Evolutionary conservation across 805 yeast genomes (phyloP).

Genomic region (Zygoascus biomembranicola): DNA sequence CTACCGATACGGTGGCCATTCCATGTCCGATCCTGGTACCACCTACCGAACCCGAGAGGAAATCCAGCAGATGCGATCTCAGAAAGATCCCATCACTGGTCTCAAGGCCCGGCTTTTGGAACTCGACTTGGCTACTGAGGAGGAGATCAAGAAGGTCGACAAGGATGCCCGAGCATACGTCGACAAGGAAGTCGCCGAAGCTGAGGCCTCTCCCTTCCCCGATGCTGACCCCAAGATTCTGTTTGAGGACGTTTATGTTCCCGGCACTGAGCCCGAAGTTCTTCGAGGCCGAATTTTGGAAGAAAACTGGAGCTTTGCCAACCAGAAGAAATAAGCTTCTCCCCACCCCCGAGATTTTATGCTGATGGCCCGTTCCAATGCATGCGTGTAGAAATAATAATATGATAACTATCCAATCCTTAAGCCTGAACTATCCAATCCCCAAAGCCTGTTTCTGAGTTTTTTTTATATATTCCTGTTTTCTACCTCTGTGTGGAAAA

Average conservation of each 20-base stretch:
- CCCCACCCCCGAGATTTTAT: too few relatives aligned
- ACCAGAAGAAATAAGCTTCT: constrained; percentile 9
- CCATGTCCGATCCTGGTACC: constrained; percentile 99
- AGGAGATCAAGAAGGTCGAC: constrained; percentile 88
- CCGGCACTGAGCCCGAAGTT: constrained; percentile 85
- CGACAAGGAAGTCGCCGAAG: constrained; percentile 87
- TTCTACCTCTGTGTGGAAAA: too few relatives aligned
- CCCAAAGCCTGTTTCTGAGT: too few relatives aligned
- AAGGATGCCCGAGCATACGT: constrained; percentile 94
- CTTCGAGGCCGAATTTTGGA: constrained; percentile 96
- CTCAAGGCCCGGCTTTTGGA: constrained; percentile 81
- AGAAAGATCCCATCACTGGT: constrained; percentile 96
- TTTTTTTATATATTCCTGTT: too few relatives aligned
- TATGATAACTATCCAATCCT: too few relatives aligned
- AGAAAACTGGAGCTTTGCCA: constrained; percentile 78
- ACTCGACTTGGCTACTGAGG: constrained; percentile 81
- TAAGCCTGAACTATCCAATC: too few relatives aligned
- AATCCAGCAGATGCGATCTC: constrained; percentile 98
- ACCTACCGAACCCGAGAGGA: constrained; percentile 99
- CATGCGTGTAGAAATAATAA: too few relatives aligned
- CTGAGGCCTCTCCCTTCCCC: constrained; percentile 91
- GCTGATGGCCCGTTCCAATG: too few relatives aligned
- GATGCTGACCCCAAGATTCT: constrained; percentile 90
- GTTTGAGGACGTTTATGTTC: constrained; percentile 94
- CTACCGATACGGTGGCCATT: constrained; percentile 99